Evolutionary conservation across 1,284 basidiomycete species (phyloP), one percentile per base, ranked within the genome.

Genomic region (Coniferiporia sulphurascens): DNA sequence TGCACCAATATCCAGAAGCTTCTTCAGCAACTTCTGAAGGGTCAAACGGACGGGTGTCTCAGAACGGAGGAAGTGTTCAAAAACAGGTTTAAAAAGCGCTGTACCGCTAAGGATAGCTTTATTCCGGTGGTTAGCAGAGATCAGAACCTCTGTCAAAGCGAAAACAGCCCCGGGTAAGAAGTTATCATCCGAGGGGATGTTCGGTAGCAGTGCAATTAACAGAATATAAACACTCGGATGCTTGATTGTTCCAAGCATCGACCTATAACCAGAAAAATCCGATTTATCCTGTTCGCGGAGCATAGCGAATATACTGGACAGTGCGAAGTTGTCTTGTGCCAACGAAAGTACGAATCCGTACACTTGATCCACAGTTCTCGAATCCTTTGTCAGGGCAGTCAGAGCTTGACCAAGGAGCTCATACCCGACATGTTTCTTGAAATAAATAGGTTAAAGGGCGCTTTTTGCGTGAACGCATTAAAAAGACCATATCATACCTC

Each of bases 1-100:
- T 0, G 84, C 79, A 1, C 89, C 87, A 73, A 91, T 82, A 61
- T 91, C 89, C 19, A 90, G 71, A 22, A 91, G 68, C 12, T 80
- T 76, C 53, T 82, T 76, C 27, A 89, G 69, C 0, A 91, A 72
- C 67, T 84, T 87, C 65, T 81, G 80, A 36, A 86, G 70, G 1
- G 83, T 68, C 45, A 79, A 75, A 27, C 80, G 78, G 48, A 12
- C 12, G 12, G 55, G 46, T 4, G n/a, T 63, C 0, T 58, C 60
- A 21, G 62, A 32, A 17, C 71, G 67, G 15, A 44, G 67, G n/a
- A 70, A 65, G 22, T 64, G 65, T 57, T 65, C 69, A 59, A 77
- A 75, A 22, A 71, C 67, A 22, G 34, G 21, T n/a, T 19, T 46
- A 38, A 57, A 61, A 36, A 61, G 43, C n/a, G 17, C 22, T 3